Conservation (phyloP, 2,329 filamentous ascomycete genomes). For the Penicillium sp. region DNA sequence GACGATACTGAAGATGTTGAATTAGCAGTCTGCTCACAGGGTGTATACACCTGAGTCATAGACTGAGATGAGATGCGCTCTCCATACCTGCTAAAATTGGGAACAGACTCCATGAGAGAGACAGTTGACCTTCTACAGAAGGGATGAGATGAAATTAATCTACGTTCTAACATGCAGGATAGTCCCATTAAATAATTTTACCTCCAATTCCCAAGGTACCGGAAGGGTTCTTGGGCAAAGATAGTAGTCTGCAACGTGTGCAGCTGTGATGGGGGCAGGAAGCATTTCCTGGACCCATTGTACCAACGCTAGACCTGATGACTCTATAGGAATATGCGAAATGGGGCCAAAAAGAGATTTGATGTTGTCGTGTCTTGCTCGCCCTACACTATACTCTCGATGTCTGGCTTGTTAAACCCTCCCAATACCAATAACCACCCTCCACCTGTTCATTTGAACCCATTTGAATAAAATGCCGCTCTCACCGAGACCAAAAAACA, state of each 20-base stretch:
- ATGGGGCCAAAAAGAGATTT: neutral
- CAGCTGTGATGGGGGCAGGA: constrained; percentile 31
- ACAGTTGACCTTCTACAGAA: constrained; percentile 9
- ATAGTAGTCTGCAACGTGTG: constrained; percentile 37
- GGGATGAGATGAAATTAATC: neutral
- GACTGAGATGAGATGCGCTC: neutral
- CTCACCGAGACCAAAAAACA: constrained; percentile 1
- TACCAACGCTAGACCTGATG: constrained; percentile 18
- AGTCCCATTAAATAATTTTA: constrained; percentile 7
- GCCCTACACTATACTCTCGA: neutral
- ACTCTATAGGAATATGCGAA: constrained; percentile 1
- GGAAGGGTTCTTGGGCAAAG: neutral
- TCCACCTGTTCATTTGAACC: neutral
- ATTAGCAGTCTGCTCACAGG: neutral
- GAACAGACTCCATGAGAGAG: constrained; percentile 29
- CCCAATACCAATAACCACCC: neutral
- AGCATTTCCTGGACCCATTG: constrained; percentile 7
- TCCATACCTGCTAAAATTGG: constrained; percentile 38
- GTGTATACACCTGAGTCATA: neutral
- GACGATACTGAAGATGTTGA: constrained; percentile 37
- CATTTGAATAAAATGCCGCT: constrained; percentile 3
- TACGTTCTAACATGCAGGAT: constrained; percentile 1
- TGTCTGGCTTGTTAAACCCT: neutral
- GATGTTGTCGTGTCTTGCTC: neutral
- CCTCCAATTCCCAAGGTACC: neutral